phyloP scores from a whole-genome alignment of 2,329 filamentous ascomycete species.

The Apiospora phragmitis region DNA sequence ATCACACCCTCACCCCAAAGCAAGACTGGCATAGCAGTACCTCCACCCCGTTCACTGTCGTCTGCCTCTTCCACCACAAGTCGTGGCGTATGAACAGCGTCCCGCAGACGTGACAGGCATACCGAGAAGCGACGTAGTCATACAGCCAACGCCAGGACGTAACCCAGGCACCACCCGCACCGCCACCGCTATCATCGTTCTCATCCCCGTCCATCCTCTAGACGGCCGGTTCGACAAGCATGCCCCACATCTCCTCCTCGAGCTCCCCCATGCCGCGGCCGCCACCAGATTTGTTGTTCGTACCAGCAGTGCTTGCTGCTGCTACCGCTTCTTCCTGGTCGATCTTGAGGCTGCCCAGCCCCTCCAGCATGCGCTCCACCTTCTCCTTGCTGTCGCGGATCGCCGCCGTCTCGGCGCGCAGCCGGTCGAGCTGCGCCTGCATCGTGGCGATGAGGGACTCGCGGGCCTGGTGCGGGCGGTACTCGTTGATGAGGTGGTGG shows the following conservation, averaged over 20 bases:
- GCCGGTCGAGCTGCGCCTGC: constrained; percentile 77
- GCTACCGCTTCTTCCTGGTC: constrained; percentile 19
- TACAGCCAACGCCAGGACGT: not conserved
- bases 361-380: constrained; percentile 72
- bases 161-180: not conserved
- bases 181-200: not conserved
- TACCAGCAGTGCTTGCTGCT: not conserved
- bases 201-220: constrained; percentile 37
- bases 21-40: not conserved
- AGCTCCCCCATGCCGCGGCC: constrained; percentile 53
- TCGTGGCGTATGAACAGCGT: not conserved
- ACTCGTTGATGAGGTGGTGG: constrained; percentile 91
- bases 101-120: not conserved
- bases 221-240: constrained; percentile 68
- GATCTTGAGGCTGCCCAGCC: constrained; percentile 57
- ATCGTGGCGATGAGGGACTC: constrained; percentile 86
- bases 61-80: not conserved
- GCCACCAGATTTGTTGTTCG: not conserved
- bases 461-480: constrained; percentile 87
- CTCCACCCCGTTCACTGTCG: not conserved
- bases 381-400: constrained; percentile 69
- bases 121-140: not conserved
- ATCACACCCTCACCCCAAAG: not conserved
- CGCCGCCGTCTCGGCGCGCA: constrained; percentile 70
- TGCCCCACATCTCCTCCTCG: constrained; percentile 70